phyloP scores from a whole-genome alignment of 129 eudicot genomes.

The carrot (Daucus carota) region DH1_v3.0 NC_030383.2:64212001-64212500 shows the following conservation, averaged over 20 bases:
- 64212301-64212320: background rate
- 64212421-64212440: too few relatives aligned
- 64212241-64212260: background rate
- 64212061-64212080: too few relatives aligned
- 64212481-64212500: too few relatives aligned
- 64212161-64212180: background rate
- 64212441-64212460: too few relatives aligned
- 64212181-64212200: background rate
- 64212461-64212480: too few relatives aligned
- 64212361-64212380: background rate
- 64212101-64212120: background rate
- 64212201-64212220: background rate
- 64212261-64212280: background rate
- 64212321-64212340: accelerated
- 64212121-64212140: background rate
- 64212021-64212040: background rate
- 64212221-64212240: background rate
- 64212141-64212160: background rate
- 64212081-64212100: background rate
- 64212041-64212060: accelerated
- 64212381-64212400: background rate
- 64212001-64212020: background rate
- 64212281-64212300: background rate
- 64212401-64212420: too few relatives aligned
- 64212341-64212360: background rate